phyloP scores from a whole-genome alignment of 768 basidiomycete species.

The Boletales sp. region DNA sequence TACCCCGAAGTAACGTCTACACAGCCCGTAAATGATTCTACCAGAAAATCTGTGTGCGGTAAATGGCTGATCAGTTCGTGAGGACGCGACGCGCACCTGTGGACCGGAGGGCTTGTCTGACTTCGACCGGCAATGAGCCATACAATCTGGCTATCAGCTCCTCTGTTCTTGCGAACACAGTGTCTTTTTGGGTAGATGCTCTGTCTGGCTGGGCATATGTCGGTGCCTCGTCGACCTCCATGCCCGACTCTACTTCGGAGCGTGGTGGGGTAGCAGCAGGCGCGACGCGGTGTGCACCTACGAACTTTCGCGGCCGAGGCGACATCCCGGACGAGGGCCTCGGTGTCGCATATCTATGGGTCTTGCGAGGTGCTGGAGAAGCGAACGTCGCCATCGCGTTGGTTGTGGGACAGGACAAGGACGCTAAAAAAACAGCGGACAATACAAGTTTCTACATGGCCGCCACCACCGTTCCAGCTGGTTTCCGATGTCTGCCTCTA shows the following conservation, averaged over 20 bases:
- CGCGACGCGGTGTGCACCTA: slow-evolving; percentile 20
- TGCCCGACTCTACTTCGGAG: slow-evolving; percentile 45
- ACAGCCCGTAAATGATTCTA: slow-evolving; percentile 64
- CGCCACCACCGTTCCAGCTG: slow-evolving; percentile 20
- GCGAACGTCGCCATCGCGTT: slow-evolving; percentile 47
- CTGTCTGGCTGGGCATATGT: slow-evolving; percentile 38
- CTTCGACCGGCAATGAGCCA: slow-evolving; percentile 67
- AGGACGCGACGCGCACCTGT: slow-evolving; percentile 43
- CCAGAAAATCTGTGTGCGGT: slow-evolving; percentile 58
- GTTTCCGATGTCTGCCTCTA: slow-evolving; percentile 60
- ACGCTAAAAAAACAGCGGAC: slow-evolving; percentile 7
- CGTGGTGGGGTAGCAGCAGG: slow-evolving; percentile 20
- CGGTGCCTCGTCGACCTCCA: slow-evolving; percentile 64
- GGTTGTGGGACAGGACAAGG: neutral
- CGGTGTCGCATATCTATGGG: slow-evolving; percentile 31
- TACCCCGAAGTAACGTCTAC: slow-evolving; percentile 73
- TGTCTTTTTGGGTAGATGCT: slow-evolving; percentile 27
- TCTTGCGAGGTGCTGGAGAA: slow-evolving; percentile 58
- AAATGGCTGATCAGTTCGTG: neutral
- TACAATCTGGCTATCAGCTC: slow-evolving; percentile 67
- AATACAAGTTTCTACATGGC: slow-evolving; percentile 10
- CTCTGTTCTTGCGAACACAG: slow-evolving; percentile 67
- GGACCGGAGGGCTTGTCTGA: slow-evolving; percentile 65
- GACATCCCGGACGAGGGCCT: slow-evolving; percentile 22
- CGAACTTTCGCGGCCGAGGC: slow-evolving; percentile 26